Evolutionary conservation across 2,329 filamentous ascomycete species (phyloP), one percentile per base, ranked within the genome.

Genomic region (Aspergillus piperis): DNA sequence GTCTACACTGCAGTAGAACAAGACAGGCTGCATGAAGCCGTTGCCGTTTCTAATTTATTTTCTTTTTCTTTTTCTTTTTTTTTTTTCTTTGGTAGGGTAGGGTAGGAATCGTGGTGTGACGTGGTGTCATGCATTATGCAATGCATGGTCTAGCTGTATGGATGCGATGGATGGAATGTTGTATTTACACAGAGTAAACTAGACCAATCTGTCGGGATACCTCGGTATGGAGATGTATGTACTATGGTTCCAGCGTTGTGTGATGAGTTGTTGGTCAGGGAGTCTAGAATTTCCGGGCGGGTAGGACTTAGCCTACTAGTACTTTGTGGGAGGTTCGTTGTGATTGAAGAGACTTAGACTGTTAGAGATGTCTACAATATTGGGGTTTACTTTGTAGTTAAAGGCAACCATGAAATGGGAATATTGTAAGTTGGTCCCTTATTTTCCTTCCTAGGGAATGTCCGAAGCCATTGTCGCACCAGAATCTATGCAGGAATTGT

Each of bases 121-220:
- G 54, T 58, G 17, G 59, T 66, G 63, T 63, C 48, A 57, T 67
- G 65, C 65, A 64, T 64, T 23, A 58, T 64, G 65, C 64, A 64
- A 58, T 64, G 65, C 64, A 64, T 64, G 48, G 60, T 39, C 58
- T 60, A 56, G 60, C 23, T 44, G 32, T 47, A 44, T 42, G 41
- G 41, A 21, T 44, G 15, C 6, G 17, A n/a, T 41, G 38, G 21
- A 21, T 44, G 41, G 41, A 23, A 44, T 44, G 41, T 8, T 44
- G 41, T 11, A 21, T 44, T 44, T 44, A 44, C 41, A 21, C 2
- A 2, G 25, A 25, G 7, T 7, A 8, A 25, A 25, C 25, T 25
- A 25, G 19, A 13, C 30, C 11, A 44, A 8, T 1, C 8, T 21
- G 19, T 44, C 41, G 41, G 41, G 21, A 13, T 44, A 13, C 10